These are phyloP conservation scores for Centrapalus pauciflorus DNA, from an alignment of 129 eudicot genomes.

Conservation along the genomic window DNA sequence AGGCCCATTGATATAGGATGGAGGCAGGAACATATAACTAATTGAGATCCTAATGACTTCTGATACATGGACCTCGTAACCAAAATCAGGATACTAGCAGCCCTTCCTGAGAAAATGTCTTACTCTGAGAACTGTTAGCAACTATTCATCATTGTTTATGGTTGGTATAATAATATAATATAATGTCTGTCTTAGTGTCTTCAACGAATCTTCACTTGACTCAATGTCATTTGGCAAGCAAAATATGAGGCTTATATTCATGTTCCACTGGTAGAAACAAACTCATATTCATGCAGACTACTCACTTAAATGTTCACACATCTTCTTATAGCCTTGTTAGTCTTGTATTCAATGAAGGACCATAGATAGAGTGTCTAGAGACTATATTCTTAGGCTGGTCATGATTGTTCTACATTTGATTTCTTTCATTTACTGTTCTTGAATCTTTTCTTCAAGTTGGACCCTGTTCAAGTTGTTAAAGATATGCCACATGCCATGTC, in stretches of 20 bases:
- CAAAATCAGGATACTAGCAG: not conserved
- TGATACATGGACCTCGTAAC: not conserved
- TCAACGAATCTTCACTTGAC: not conserved
- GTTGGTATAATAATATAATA: not conserved
- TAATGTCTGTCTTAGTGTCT: not conserved
- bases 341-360: not conserved
- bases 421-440: not conserved
- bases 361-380: not conserved
- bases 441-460: not conserved
- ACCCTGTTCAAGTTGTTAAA: too few species aligned
- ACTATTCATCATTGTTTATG: not conserved
- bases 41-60: not conserved
- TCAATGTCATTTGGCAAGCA: too few species aligned
- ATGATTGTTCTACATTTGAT: not conserved
- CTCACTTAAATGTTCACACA: not conserved
- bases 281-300: not conserved
- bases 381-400: not conserved
- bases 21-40: not conserved
- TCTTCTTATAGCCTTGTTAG: not conserved
- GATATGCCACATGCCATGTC: too few species aligned
- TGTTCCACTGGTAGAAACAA: not conserved
- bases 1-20: too few species aligned
- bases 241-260: too few species aligned
- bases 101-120: not conserved
- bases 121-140: not conserved